Evolutionary conservation across 495 filamentous ascomycete species (phyloP).

Genomic region (Jackrogersella multiformis): DNA sequence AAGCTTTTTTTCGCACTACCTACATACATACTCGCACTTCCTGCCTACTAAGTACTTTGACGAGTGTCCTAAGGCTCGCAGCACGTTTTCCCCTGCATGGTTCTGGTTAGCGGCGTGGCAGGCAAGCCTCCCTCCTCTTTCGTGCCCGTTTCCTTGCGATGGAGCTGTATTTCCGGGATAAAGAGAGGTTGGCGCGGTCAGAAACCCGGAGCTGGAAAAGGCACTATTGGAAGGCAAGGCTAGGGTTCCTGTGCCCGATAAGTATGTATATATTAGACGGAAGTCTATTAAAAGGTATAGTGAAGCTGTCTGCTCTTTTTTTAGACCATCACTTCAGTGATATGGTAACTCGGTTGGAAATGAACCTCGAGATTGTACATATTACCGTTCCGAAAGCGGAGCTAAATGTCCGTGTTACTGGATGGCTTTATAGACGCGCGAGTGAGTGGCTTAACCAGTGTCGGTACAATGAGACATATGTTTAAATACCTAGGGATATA

Average conservation of each 20-base stretch:
- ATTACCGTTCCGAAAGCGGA: slow-evolving; percentile 18
- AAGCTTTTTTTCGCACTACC: no score
- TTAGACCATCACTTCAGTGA: neutral
- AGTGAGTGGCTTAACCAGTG: slow-evolving; percentile 20
- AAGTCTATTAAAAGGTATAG: slow-evolving; percentile 2
- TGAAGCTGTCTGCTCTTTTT: neutral
- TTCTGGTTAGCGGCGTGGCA: neutral
- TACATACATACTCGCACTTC: neutral
- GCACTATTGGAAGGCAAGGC: slow-evolving; percentile 23
- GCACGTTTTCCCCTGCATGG: slow-evolving; percentile 18
- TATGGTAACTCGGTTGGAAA: neutral
- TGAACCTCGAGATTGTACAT: neutral
- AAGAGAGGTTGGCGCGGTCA: slow-evolving; percentile 27
- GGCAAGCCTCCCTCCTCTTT: neutral
- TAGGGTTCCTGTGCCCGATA: neutral
- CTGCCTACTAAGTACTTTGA: neutral
- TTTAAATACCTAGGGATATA: neutral
- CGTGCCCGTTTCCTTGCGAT: slow-evolving; percentile 9
- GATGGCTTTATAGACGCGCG: neutral
- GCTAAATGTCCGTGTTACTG: slow-evolving; percentile 21
- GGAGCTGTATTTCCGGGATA: slow-evolving; percentile 28
- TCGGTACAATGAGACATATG: slow-evolving; percentile 6
- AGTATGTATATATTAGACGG: slow-evolving; percentile 7
- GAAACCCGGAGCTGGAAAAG: slow-evolving; percentile 6
- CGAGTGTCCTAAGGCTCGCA: no score